Evolutionary conservation across 2,329 filamentous ascomycete genomes (phyloP).

Genomic region (Cladophialophora chaetospira): DNA sequence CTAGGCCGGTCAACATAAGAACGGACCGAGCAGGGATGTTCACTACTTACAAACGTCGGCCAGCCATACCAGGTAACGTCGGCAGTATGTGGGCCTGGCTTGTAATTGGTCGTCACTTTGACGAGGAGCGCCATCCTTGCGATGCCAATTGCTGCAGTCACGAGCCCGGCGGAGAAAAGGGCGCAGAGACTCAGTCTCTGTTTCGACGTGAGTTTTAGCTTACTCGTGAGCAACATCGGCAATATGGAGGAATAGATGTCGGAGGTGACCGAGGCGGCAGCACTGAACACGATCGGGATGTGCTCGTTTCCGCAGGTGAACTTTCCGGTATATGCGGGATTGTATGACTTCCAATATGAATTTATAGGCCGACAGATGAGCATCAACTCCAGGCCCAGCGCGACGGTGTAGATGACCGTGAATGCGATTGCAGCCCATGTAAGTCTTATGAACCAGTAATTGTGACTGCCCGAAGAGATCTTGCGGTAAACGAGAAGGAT

Average conservation of each 20-base stretch:
- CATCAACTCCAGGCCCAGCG: constrained; percentile 15
- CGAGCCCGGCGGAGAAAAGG: constrained; percentile 25
- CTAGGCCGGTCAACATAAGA: neutral
- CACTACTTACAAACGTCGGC: constrained; percentile 20
- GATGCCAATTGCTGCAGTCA: constrained; percentile 21
- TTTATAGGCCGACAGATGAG: constrained; percentile 18
- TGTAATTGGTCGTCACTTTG: constrained; percentile 21
- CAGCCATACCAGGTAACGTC: constrained; percentile 27
- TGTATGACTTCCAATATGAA: constrained; percentile 27
- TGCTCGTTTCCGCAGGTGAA: constrained; percentile 22
- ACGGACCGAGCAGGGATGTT: neutral
- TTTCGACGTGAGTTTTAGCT: constrained; percentile 14
- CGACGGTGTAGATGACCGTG: constrained; percentile 16
- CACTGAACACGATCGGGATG: constrained; percentile 18
- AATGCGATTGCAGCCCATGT: constrained; percentile 21
- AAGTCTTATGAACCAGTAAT: constrained; percentile 21
- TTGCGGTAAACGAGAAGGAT: constrained; percentile 26
- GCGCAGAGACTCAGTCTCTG: constrained; percentile 19
- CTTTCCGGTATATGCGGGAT: constrained; percentile 8
- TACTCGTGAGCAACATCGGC: constrained; percentile 21
- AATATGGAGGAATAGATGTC: constrained; percentile 26
- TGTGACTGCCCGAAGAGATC: constrained; percentile 20
- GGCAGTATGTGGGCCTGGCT: constrained; percentile 15
- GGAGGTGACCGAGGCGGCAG: constrained; percentile 20
- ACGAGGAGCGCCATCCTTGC: constrained; percentile 16